Evolutionary conservation across 495 filamentous ascomycete species (phyloP).

Genomic region (Penicillium angulare): DNA sequence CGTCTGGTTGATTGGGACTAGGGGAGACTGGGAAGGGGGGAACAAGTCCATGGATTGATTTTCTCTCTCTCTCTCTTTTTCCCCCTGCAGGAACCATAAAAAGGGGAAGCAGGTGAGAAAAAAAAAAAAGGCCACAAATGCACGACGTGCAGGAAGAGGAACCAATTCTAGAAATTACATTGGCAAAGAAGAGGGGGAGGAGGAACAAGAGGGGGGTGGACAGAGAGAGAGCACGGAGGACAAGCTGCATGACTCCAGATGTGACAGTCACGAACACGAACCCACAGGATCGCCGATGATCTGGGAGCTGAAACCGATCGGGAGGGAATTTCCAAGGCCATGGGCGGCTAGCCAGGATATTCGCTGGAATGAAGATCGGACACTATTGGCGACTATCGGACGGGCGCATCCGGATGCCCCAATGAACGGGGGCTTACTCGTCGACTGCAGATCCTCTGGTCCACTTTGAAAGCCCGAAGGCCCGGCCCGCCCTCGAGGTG

Average conservation of each 20-base stretch:
- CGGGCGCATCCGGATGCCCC: slow-evolving; percentile 18
- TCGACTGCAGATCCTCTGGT: slow-evolving; percentile 28
- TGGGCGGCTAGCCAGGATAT: slow-evolving; percentile 41
- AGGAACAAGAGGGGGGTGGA: neutral
- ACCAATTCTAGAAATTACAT: neutral
- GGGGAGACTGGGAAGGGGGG: too few relatives aligned
- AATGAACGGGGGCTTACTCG: slow-evolving; percentile 16
- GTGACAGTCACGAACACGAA: neutral
- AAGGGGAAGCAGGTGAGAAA: neutral
- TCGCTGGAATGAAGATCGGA: slow-evolving; percentile 22
- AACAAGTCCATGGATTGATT: neutral
- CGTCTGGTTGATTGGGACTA: neutral
- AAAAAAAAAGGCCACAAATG: slow-evolving; percentile 1
- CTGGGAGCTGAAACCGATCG: slow-evolving; percentile 20
- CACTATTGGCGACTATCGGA: slow-evolving; percentile 32
- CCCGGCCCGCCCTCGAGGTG: slow-evolving; percentile 30
- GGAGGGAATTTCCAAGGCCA: slow-evolving; percentile 31
- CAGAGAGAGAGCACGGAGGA: neutral
- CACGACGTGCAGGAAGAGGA: slow-evolving; percentile 17
- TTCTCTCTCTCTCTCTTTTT: neutral
- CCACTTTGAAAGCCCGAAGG: slow-evolving; percentile 29
- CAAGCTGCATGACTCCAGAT: too few relatives aligned
- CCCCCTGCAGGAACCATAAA: slow-evolving; percentile 17
- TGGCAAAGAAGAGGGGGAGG: neutral
- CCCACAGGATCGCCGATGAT: slow-evolving; percentile 3